Evolutionary conservation across 2,329 filamentous ascomycete genomes (phyloP), one percentile per base, ranked within the genome.

Genomic region (Colletotrichum lupini): DNA sequence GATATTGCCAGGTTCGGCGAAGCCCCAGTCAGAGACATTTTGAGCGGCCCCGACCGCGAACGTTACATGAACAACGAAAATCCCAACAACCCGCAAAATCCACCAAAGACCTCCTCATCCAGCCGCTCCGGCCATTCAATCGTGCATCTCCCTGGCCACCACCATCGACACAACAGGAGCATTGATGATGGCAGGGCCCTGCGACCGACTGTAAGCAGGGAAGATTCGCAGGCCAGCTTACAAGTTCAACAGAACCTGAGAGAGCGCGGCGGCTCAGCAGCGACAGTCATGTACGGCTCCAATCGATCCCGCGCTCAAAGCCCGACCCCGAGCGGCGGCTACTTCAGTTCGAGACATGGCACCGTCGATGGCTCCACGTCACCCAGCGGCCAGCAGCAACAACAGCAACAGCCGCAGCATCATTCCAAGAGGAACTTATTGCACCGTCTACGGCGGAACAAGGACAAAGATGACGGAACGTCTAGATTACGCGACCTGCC

Each of bases 1-100:
- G 93, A 95, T 80, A 94, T 95, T 78, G 90, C 90, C 58, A 90
- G 91, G 76, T 94, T 92, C 83, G 94, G 93, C 73, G 93, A 95
- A 82, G 93, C 93, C 57, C 94, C 93, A 35, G 91, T 95, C 66
- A 90, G 92, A 79, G 88, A 92, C 77, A 91, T 90, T 73, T 89
- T 94, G 75, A 90, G 89, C 53, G 92, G 92, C 12, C 89, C 91
- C 57, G 93, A 95, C 82, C 90, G 89, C 80, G 90, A 93, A 73
- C 91, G 93, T 76, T 93, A 91, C 80, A 85, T 86, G 68, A 85
- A 85, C 63, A 89, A 91, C 72, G 82, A 78, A 73, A 73, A 71
- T 66, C 71, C 71, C 76, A 80, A 78, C 71, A 83, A 79, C 68
- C 85, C 83, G 75, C 87, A 82, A 80, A 85, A 84, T 74, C 91